Evolutionary conservation across 257 asterid species (phyloP), one percentile per base, ranked within the genome.

Genomic region (Solanum okadae): DNA sequence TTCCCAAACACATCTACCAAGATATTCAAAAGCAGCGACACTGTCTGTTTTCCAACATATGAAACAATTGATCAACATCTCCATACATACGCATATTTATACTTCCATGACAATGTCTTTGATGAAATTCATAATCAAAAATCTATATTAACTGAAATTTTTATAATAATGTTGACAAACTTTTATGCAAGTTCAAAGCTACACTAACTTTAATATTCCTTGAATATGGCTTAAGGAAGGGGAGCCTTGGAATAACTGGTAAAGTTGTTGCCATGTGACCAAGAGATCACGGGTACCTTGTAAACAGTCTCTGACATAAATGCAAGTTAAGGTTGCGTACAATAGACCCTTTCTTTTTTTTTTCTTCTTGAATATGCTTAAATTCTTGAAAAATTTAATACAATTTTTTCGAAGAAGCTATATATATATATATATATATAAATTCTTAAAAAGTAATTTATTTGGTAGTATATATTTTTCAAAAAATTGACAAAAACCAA

Each of bases 1-100:
- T 93, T 94, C 90, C 99, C 99, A 83, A 97, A 95, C n/a, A 96
- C 98, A 93, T 97, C 99, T 71, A 89, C 94, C 96, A 97, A 91
- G 40, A 94, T 91, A 65, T 85, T 93, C 79, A 97, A 88, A 77
- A 97, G 98, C 93, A 93, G 90, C 4, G 98, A 91, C 84, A 97
- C 88, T 44, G 93, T 94, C 98, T 97, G 94, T 71, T 37, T 68
- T 65, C 27, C 46, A 67, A 40, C 40, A 16, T 14, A 86, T 68
- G 40, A 79, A 14, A 8, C 49, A 78, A 25, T 4, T 78, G 22
- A 78, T 78, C n/a, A 42, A 42, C 84, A 78, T 25, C 56, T 78
- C 29, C 31, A 37, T 75, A 75, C 34, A 71, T 38, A 76, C 11
- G 15, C 33, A 76, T 76, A 76, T 38, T 23, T 27, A 76, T 1